Conservation (phyloP, 2,329 filamentous ascomycete genomes). For the Nakataea oryzae region DNA sequence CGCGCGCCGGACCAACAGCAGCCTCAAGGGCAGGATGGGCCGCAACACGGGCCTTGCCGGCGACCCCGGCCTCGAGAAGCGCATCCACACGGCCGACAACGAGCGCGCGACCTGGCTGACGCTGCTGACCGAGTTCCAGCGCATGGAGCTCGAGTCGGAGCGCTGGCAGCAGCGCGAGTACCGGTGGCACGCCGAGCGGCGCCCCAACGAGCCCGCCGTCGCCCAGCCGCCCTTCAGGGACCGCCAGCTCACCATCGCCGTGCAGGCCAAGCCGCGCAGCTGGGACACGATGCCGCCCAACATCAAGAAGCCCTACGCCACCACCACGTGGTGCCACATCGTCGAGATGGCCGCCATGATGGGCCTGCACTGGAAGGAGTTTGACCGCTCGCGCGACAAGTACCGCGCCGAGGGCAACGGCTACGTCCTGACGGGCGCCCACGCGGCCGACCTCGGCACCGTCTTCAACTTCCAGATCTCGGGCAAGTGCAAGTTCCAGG, state of each 20-base stretch:
- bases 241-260: slow-evolving; percentile 32
- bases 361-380: slow-evolving; percentile 49
- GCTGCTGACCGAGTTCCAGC: slow-evolving; percentile 37
- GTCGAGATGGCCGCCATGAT: slow-evolving; percentile 43
- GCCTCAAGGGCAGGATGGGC: background rate
- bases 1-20: background rate
- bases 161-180: slow-evolving; percentile 30
- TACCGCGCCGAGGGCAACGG: slow-evolving; percentile 47
- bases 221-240: slow-evolving; percentile 13
- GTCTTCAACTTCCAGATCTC: slow-evolving; percentile 43
- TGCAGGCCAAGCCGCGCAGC: slow-evolving; percentile 32
- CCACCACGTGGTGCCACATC: slow-evolving; percentile 43
- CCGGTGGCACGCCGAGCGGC: slow-evolving; percentile 5
- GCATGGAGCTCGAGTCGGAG: slow-evolving; percentile 36
- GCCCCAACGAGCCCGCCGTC: slow-evolving; percentile 8
- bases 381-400: slow-evolving; percentile 37
- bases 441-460: slow-evolving; percentile 37
- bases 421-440: slow-evolving; percentile 32
- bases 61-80: background rate
- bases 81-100: slow-evolving; percentile 44
- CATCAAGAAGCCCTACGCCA: slow-evolving; percentile 38
- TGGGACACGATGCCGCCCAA: slow-evolving; percentile 41
- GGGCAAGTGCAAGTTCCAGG: slow-evolving; percentile 34
- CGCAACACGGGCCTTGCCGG: background rate
- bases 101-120: slow-evolving; percentile 44